A percentile compares a stretch with the other conserved stretches of the same genome.
These are phyloP conservation scores for Candida insectalens DNA, from an alignment of 805 yeast genomes.

Conservation along the genomic window DNA sequence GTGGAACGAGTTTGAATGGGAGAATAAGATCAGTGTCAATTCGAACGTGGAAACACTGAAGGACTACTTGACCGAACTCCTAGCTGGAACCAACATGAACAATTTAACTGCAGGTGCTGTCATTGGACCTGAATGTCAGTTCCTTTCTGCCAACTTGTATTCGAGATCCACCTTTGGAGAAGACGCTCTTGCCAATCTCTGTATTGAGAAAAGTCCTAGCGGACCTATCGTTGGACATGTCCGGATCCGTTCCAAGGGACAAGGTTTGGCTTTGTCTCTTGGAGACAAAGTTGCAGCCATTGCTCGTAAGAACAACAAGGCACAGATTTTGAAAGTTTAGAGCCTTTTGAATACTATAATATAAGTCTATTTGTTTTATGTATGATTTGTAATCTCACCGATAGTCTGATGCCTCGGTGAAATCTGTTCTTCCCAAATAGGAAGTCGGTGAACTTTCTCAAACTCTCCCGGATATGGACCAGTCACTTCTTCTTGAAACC, in stretches of 20 bases:
- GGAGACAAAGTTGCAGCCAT: slow-evolving; percentile 91
- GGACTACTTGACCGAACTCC: slow-evolving; percentile 66
- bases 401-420: slow-evolving; percentile 8
- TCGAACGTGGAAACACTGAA: slow-evolving; percentile 58
- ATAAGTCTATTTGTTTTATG: background rate
- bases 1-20: slow-evolving; percentile 99
- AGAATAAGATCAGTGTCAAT: slow-evolving; percentile 87
- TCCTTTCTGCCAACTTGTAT: slow-evolving; percentile 88
- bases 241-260: slow-evolving; percentile 94
- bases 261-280: slow-evolving; percentile 88
- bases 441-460: too few species aligned
- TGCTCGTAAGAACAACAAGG: slow-evolving; percentile 46
- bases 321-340: slow-evolving; percentile 18
- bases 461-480: too few species aligned
- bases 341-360: background rate
- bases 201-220: slow-evolving; percentile 71
- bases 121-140: slow-evolving; percentile 83
- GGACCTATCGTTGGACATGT: slow-evolving; percentile 88
- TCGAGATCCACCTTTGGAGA: slow-evolving; percentile 93
- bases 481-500: too few species aligned
- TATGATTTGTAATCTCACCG: too few species aligned
- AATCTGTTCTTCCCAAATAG: slow-evolving; percentile 12
- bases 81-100: slow-evolving; percentile 85
- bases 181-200: slow-evolving; percentile 91
- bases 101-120: slow-evolving; percentile 88